These are phyloP conservation scores for Globisporangium middletonii DNA, from an alignment of 352 stramenopile genomes.

Conservation along the genomic window DNA sequence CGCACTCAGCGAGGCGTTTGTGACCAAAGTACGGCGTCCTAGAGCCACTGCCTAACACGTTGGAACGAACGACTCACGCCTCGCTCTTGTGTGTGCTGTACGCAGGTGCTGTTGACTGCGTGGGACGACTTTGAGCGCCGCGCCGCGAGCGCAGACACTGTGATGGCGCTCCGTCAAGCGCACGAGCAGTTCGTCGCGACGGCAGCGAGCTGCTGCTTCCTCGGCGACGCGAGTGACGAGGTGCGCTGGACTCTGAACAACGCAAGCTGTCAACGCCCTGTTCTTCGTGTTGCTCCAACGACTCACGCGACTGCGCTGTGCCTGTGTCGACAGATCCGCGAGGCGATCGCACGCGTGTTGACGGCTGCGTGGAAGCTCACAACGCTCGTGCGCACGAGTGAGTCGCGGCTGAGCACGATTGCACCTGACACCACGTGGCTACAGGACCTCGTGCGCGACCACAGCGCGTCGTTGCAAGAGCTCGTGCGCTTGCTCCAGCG, in stretches of 20 bases:
- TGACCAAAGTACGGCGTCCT: slow-evolving; percentile 24
- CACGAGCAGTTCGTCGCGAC: slow-evolving; percentile 35
- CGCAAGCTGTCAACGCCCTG: background rate
- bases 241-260: slow-evolving; percentile 10
- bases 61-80: background rate
- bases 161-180: slow-evolving; percentile 22
- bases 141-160: slow-evolving; percentile 13
- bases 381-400: slow-evolving; percentile 18
- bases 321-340: slow-evolving; percentile 18
- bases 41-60: background rate
- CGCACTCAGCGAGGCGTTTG: slow-evolving; percentile 47
- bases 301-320: background rate
- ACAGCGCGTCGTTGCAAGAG: slow-evolving; percentile 15
- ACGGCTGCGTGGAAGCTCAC: slow-evolving; percentile 25
- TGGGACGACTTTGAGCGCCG: slow-evolving; percentile 27
- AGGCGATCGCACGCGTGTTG: slow-evolving; percentile 19
- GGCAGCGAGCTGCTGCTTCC: slow-evolving; percentile 32
- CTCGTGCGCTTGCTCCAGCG: slow-evolving; percentile 23
- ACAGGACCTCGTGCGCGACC: slow-evolving; percentile 18
- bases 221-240: slow-evolving; percentile 20
- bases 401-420: slow-evolving; percentile 4
- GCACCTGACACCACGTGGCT: slow-evolving; percentile 1
- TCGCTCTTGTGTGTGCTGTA: background rate
- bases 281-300: background rate
- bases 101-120: slow-evolving; percentile 31